Base-by-base conservation (phyloP, 306 rosid species). In the Ziziphus jujuba region DNA sequence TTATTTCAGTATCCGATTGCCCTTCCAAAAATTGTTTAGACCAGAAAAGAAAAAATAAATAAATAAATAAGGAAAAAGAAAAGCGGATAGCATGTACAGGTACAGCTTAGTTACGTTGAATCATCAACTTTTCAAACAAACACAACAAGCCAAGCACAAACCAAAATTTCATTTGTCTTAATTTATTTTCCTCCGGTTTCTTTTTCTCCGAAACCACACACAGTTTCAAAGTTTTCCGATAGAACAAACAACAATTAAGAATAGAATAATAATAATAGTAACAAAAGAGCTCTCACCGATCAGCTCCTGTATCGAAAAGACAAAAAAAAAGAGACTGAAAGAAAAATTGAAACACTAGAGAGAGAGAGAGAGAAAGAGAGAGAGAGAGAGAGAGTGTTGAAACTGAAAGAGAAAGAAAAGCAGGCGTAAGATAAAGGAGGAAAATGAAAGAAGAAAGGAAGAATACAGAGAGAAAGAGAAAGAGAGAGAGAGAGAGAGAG, bases 301-400 rank as follows among this genome's bases (percentile, higher is more conserved):
- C 63, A 24, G 49, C 31, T 56, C 13, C 49, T 63, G 28, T 52
- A 76, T 67, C 57, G 72, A 67, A 12, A 49, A n/a, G n/a, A n/a
- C n/a, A n/a, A n/a, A 17, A 56, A 31, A 50, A n/a, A 5, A 50
- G 23, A 50, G 23, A 44, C 0, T 36, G 16, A 58, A 71, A 63
- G 56, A 16, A 54, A 5, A 63, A 12, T 56, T 44, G 11, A 56
- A 45, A 16, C 31, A 59, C 48, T 5, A 51, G 45, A 35, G 56
- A 38, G 28, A 48, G 36, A 19, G 10, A 15, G 44, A 54, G 15
- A 47, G 36, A 21, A 12, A 48, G 25, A 35, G 31, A n/a, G n/a
- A n/a, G n/a, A 51, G 45, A 35, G 56, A 38, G 28, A 48, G 36
- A 19, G 10, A 15, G 44, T 43, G 36, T 1, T n/a, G 55, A 38